Evolutionary conservation across 345 rosid genomes (phyloP).

Genomic region (Ailanthus altissimus): DNA sequence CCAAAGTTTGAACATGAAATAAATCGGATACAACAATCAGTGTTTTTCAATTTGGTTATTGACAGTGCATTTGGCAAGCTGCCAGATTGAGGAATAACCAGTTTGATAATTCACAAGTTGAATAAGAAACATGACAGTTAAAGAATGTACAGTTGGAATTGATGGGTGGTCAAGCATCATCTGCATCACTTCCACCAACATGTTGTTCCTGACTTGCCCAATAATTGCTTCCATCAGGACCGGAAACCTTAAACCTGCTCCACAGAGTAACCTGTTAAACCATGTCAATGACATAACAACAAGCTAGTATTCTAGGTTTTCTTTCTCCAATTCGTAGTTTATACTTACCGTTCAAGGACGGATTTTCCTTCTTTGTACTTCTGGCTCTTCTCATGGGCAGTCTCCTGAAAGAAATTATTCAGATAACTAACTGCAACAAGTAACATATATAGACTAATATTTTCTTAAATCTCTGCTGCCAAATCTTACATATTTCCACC

Average conservation of each 20-base stretch:
- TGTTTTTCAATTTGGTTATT: conserved; percentile 30
- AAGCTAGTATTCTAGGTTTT: conserved; percentile 14
- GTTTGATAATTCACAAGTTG: conserved; percentile 32
- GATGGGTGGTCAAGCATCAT: conserved; percentile 58
- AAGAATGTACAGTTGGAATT: conserved; percentile 51
- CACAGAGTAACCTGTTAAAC: conserved; percentile 30
- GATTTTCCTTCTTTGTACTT: conserved; percentile 99
- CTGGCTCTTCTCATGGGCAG: conserved; percentile 82
- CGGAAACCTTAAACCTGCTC: conserved; percentile 82
- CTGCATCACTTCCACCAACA: conserved; percentile 87
- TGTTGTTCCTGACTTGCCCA: conserved; percentile 74
- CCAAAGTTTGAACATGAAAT: conserved; percentile 11
- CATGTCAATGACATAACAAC: conserved; percentile 12
- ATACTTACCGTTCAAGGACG: conserved; percentile 87
- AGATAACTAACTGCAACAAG: conserved; percentile 27
- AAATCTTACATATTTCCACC: conserved; percentile 94
- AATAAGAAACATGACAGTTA: conserved; percentile 21
- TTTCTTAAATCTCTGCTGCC: background rate
- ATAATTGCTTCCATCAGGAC: conserved; percentile 89
- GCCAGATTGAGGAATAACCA: conserved; percentile 24
- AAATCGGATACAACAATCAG: conserved; percentile 33
- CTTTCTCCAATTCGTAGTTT: conserved; percentile 1
- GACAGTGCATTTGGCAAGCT: conserved; percentile 21
- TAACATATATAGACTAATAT: conserved; percentile 12
- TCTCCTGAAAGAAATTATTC: conserved; percentile 63